Evolutionary conservation across 2,329 filamentous ascomycete genomes (phyloP), one percentile per base, ranked within the genome.

Genomic region (Aureobasidium sp.): DNA sequence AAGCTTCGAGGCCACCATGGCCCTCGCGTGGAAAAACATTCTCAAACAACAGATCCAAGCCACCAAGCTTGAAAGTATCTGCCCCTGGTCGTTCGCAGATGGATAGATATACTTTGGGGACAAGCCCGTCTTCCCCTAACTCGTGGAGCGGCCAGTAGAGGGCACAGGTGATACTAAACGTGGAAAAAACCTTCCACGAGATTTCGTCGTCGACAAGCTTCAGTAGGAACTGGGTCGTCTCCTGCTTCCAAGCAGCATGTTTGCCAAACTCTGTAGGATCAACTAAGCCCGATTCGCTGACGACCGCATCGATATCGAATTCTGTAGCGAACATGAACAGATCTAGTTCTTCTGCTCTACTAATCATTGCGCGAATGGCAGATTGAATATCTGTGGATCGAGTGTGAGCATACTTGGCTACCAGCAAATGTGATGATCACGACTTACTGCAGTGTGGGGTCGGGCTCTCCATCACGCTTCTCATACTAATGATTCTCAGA

Each of bases 391-490:
- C 41, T 44, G 20, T 11, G 2, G 5, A 1, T 11, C 2, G 8
- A 9, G 1, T 22, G 12, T 44, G 2, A 44, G 41, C 5, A 22
- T 41, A 5, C 17, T n/a, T 36, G 2, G n/a, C 22, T 27, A 15
- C 5, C 17, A 29, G 11, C 15, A 14, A 14, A 22, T n/a, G n/a
- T n/a, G n/a, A n/a, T n/a, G n/a, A n/a, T 9, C 39, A 29, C 25
- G 1, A 22, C 31, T 51, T 52, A 52, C 48, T 9, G 31, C 34
- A 52, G n/a, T 55, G 36, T 6, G 34, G 15, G n/a, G 3, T 11
- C 6, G 34, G 22, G 5, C 1, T 6, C 2, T 27, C 1, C 3
- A n/a, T 29, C 1, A 0, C 11, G 4, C 29, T 4, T 22, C 14
- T 27, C 8, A 53, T 2, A 17, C 12, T 1, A 14, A 41, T 1